Evolutionary conservation across 768 basidiomycete species (phyloP).

Genomic region (Mycena polygramma): DNA sequence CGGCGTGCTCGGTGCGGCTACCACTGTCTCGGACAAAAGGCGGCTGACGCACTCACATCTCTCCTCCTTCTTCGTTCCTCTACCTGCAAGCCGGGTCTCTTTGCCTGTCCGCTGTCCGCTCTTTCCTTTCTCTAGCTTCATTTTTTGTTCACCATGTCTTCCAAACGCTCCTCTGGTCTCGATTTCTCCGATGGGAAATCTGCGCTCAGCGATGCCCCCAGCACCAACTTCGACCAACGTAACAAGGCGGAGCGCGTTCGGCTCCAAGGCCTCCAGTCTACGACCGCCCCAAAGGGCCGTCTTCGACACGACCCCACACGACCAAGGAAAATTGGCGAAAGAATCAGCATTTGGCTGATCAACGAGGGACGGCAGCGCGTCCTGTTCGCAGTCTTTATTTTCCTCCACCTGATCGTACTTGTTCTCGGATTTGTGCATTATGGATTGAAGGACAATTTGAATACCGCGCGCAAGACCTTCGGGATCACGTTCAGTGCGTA

Average conservation of each 20-base stretch:
- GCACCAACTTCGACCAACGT: slow-evolving; percentile 58
- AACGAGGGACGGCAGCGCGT: slow-evolving; percentile 73
- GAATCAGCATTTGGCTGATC: slow-evolving; percentile 70
- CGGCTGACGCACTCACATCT: neutral
- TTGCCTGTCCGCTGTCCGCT: slow-evolving; percentile 43
- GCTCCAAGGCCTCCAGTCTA: slow-evolving; percentile 71
- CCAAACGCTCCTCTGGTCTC: slow-evolving; percentile 56
- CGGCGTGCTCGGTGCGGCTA: neutral
- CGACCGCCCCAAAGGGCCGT: slow-evolving; percentile 37
- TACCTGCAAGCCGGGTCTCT: slow-evolving; percentile 33
- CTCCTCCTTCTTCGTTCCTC: slow-evolving; percentile 21
- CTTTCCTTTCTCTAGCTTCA: slow-evolving; percentile 18
- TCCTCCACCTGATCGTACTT: slow-evolving; percentile 71
- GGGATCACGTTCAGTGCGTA: slow-evolving; percentile 68
- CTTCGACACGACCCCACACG: slow-evolving; percentile 51
- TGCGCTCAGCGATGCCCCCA: slow-evolving; percentile 44
- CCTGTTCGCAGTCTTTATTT: slow-evolving; percentile 70
- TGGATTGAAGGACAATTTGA: slow-evolving; percentile 70
- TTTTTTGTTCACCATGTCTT: slow-evolving; percentile 27
- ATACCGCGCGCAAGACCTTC: slow-evolving; percentile 65
- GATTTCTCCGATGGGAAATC: slow-evolving; percentile 62
- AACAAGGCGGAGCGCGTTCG: slow-evolving; percentile 74
- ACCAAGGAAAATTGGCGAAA: slow-evolving; percentile 46
- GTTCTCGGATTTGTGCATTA: slow-evolving; percentile 71
- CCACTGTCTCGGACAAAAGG: slow-evolving; percentile 16